Evolutionary conservation across 108 stramenopile genomes (phyloP).

Genomic region (Schizochytrium sp.): DNA sequence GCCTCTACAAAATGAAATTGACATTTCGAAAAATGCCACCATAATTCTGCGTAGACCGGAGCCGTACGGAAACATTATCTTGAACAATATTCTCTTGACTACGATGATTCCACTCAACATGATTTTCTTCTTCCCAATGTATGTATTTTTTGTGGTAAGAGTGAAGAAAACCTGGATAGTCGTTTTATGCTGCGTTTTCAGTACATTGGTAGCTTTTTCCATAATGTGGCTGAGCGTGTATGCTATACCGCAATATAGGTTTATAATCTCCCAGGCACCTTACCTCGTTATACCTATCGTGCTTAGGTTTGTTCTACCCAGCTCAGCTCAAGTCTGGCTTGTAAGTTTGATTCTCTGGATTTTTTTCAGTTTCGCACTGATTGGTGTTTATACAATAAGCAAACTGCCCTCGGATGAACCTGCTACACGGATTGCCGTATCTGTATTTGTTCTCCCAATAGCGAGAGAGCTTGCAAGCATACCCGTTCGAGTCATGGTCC

Average conservation of each 20-base stretch:
- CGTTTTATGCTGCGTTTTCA: neutral
- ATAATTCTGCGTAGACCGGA: neutral
- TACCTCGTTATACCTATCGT: no score
- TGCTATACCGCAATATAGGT: no score
- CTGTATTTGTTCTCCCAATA: neutral
- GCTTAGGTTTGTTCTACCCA: no score
- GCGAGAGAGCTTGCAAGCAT: neutral
- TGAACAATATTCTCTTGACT: neutral
- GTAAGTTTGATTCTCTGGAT: no score
- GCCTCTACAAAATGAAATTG: neutral
- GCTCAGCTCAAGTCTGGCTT: no score
- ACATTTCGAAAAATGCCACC: neutral
- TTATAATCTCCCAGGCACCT: no score
- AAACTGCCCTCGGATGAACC: neutral
- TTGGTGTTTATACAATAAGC: no score
- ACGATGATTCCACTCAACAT: neutral
- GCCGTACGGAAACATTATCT: neutral
- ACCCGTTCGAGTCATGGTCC: neutral
- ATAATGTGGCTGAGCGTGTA: neutral
- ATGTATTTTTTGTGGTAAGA: neutral
- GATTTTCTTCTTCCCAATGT: neutral
- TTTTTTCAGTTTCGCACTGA: no score
- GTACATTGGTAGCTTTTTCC: neutral
- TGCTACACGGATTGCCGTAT: neutral
- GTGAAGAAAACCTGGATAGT: neutral